These are phyloP conservation scores for Telopea speciosissima DNA, from an alignment of 177 flowering plant genomes.

Conservation along the genomic window DNA sequence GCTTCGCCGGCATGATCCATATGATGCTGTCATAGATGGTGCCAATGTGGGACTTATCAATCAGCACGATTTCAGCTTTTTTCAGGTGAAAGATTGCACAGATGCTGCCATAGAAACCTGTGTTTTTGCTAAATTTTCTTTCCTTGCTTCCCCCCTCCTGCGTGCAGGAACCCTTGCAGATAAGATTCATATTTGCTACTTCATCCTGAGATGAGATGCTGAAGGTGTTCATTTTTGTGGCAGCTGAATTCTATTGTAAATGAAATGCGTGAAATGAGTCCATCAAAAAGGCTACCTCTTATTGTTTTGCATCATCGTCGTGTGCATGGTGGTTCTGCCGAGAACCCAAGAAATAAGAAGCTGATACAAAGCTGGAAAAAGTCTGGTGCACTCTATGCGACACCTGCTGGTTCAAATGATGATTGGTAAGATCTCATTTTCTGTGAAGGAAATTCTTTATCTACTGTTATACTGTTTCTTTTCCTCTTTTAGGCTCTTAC, in stretches of 20 bases:
- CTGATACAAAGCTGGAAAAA: slow-evolving; percentile 57
- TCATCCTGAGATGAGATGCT: background rate
- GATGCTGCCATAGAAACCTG: background rate
- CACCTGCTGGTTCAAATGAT: slow-evolving; percentile 91
- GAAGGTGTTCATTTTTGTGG: slow-evolving; percentile 17
- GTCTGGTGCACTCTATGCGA: slow-evolving; percentile 71
- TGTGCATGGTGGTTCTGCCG: slow-evolving; percentile 55
- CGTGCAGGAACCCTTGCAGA: background rate
- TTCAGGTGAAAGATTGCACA: slow-evolving; percentile 44
- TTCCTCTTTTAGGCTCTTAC: background rate
- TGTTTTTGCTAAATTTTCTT: background rate
- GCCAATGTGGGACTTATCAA: slow-evolving; percentile 70
- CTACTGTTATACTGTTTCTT: background rate
- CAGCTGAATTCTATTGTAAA: slow-evolving; percentile 67
- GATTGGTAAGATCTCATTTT: slow-evolving; percentile 60
- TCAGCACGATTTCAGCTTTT: slow-evolving; percentile 45
- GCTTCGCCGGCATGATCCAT: slow-evolving; percentile 75
- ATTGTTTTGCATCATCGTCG: slow-evolving; percentile 65
- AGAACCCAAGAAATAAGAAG: slow-evolving; percentile 42
- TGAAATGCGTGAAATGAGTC: slow-evolving; percentile 42
- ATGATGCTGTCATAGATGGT: slow-evolving; percentile 91
- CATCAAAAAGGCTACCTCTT: slow-evolving; percentile 65
- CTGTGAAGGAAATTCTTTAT: background rate
- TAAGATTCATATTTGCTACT: background rate
- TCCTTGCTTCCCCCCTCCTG: background rate